phyloP scores from a whole-genome alignment of 2,329 filamentous ascomycete species.

The Trichoderma gracile region DNA sequence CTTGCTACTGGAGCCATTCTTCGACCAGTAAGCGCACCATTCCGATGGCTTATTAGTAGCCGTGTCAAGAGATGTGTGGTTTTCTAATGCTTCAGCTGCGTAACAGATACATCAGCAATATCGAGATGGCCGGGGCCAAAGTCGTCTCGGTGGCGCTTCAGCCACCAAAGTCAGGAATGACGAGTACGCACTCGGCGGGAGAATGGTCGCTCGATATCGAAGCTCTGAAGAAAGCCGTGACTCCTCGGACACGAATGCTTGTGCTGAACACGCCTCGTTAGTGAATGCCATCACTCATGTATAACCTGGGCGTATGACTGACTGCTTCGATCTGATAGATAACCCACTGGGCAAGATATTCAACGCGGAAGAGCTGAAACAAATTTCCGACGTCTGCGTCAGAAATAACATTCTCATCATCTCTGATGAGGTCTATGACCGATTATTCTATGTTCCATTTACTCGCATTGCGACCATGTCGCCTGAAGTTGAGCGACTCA shows the following conservation, averaged over 20 bases:
- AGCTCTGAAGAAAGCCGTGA: background rate
- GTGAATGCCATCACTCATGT: background rate
- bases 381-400: slow-evolving; percentile 10
- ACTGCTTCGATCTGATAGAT: background rate
- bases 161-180: slow-evolving; percentile 19
- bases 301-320: background rate
- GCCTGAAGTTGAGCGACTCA: slow-evolving; percentile 4
- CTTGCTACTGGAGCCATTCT: slow-evolving; percentile 5
- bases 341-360: slow-evolving; percentile 12
- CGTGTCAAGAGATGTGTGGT: too few relatives aligned
- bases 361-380: background rate
- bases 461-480: slow-evolving; percentile 12
- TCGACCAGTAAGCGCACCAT: slow-evolving; percentile 13
- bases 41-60: background rate
- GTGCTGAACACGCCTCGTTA: slow-evolving; percentile 13
- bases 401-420: slow-evolving; percentile 18
- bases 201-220: slow-evolving; percentile 9
- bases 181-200: slow-evolving; percentile 5
- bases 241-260: slow-evolving; percentile 6
- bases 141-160: slow-evolving; percentile 12
- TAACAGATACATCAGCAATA: slow-evolving; percentile 11
- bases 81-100: background rate
- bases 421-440: slow-evolving; percentile 9
- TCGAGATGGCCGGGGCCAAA: slow-evolving; percentile 13
- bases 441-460: slow-evolving; percentile 9